Evolutionary conservation across 805 yeast species (phyloP), one percentile per base, ranked within the genome.

Genomic region (Cyberlindnera japonica): DNA sequence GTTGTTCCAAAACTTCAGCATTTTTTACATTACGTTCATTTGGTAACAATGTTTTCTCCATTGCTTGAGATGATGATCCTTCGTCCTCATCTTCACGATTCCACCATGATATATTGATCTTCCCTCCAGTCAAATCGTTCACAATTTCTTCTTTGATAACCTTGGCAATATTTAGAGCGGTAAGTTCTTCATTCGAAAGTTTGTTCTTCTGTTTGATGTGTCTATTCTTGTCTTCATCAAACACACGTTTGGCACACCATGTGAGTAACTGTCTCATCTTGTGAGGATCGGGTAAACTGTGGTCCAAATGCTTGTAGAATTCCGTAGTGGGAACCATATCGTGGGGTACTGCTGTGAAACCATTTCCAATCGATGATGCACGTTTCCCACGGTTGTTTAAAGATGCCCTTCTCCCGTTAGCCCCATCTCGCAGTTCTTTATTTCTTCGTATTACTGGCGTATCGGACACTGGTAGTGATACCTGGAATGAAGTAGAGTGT

Each of bases 321-420:
- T 78, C 79, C 9, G 62, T 50, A 1, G 68, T 64, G 0, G 77
- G 70, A 1, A 84, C 75, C 33, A 77, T 79, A 1, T 70, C 66
- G 55, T 83, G 90, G 2, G 90, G 90, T 22, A 71, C 72, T 0
- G 81, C 85, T 3, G 67, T 68, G 49, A 77, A 77, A 3, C 90
- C 91, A 53, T 81, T 82, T 2, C 90, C 89, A 6, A 83, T 74
- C 0, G 89, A 80, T 54, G 85, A 83, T 3, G 80, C 75, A 21
- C 93, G 61, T 51, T 81, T 81, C 7, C 93, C 93, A 24, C 93
- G 64, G 38, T 74, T 72, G 28, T 71, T 57, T 48, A 79, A 61
- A 1, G 83, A 77, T 2, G 76, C 54, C 38, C 83, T 56, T 49
- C 83, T 64, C 33, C 60, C 29, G 55, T 48, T 42, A n/a, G 40